These are phyloP conservation scores for Vitis hybrid DNA, from an alignment of 177 flowering plant species.

Conservation along the genomic window DNA sequence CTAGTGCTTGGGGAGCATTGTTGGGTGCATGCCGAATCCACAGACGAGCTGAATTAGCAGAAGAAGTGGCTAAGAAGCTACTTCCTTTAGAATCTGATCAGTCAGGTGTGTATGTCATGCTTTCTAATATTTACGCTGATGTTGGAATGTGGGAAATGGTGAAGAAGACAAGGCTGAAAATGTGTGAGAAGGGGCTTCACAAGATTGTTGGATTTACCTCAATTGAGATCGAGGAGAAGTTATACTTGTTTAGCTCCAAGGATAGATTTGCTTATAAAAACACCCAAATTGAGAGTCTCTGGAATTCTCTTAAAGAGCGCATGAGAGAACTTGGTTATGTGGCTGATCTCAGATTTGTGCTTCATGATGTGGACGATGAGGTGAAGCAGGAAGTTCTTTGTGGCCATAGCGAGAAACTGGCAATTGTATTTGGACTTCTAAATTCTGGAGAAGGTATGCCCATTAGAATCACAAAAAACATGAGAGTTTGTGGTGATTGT, in stretches of 20 bases:
- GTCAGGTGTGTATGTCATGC: constrained; percentile 23
- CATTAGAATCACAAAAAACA: constrained; percentile 12
- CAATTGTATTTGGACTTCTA: constrained; percentile 12
- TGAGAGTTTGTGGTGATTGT: constrained; percentile 12
- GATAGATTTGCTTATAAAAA: constrained; percentile 8
- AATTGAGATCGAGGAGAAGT: constrained; percentile 19
- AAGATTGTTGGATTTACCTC: constrained; percentile 26
- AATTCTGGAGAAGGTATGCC: not conserved
- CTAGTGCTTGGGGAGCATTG: constrained; percentile 32
- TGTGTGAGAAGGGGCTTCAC: constrained; percentile 15
- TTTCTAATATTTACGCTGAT: constrained; percentile 36
- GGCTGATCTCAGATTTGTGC: constrained; percentile 12
- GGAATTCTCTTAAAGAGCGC: constrained; percentile 3
- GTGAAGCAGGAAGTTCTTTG: constrained; percentile 13
- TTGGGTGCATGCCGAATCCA: constrained; percentile 33
- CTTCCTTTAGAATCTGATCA: constrained; percentile 27
- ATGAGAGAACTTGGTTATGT: constrained; percentile 17
- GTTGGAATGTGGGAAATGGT: constrained; percentile 30
- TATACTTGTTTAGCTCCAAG: constrained; percentile 17
- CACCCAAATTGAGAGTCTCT: constrained; percentile 5
- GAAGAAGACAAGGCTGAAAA: constrained; percentile 16
- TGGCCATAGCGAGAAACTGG: constrained; percentile 8
- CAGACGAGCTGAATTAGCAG: constrained; percentile 21
- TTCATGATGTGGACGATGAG: constrained; percentile 19
- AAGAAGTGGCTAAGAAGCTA: constrained; percentile 30